A percentile compares a stretch with the other conserved stretches of the same genome.
phyloP scores from a whole-genome alignment of 129 eudicot species.

The Centaurea solstitialis region DNA sequence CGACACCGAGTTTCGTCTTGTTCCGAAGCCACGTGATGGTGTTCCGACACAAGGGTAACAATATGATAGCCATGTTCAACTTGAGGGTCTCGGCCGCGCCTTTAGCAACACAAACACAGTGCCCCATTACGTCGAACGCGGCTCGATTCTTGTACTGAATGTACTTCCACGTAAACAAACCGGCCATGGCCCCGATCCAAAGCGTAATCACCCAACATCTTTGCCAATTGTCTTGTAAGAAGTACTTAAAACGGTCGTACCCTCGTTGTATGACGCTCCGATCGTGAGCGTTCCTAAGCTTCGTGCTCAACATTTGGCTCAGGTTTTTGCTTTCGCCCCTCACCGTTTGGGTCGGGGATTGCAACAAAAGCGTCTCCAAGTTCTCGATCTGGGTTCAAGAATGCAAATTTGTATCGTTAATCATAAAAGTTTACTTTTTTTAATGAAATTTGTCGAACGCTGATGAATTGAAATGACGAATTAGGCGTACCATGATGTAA shows the following conservation, averaged over 20 bases:
- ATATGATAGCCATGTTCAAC: slow-evolving; percentile 67
- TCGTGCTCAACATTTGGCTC: slow-evolving; percentile 49
- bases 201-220: slow-evolving; percentile 54
- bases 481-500: slow-evolving; percentile 45
- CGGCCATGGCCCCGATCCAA: slow-evolving; percentile 48
- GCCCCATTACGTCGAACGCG: slow-evolving; percentile 58
- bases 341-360: slow-evolving; percentile 44
- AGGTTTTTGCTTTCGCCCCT: slow-evolving; percentile 42
- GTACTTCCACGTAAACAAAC: slow-evolving; percentile 59
- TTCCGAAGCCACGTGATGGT: slow-evolving; percentile 62
- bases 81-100: slow-evolving; percentile 70
- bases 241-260: slow-evolving; percentile 33
- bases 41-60: slow-evolving; percentile 66
- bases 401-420: background rate
- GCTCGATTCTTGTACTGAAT: slow-evolving; percentile 59
- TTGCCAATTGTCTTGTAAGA: slow-evolving; percentile 62
- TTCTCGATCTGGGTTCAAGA: slow-evolving; percentile 36
- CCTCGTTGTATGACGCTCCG: slow-evolving; percentile 38
- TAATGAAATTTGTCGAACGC: background rate
- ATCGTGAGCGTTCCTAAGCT: slow-evolving; percentile 36
- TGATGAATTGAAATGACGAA: background rate
- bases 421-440: background rate
- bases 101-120: slow-evolving; percentile 59
- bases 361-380: slow-evolving; percentile 58
- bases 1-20: slow-evolving; percentile 49